Evolutionary conservation across 2,329 filamentous ascomycete genomes (phyloP), one percentile per base, ranked within the genome.

Genomic region (Exserohilum rostratum): DNA sequence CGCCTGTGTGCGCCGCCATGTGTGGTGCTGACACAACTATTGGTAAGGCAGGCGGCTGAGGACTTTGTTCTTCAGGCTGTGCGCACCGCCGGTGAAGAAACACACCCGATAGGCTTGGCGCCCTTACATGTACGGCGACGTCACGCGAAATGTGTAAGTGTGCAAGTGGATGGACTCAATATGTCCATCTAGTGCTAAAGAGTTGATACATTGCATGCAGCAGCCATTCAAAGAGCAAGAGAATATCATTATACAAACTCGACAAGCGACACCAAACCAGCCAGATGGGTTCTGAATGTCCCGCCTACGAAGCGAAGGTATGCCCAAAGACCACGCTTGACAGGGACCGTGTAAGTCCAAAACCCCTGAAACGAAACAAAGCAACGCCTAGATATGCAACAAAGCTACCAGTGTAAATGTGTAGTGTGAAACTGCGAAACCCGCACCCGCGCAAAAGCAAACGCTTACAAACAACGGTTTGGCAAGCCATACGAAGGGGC

Each of bases 21-120:
- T 13, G 30, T 13, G 15, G 18, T 35, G 43, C 43, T 46, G 30
- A 46, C 17, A 45, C 17, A 18, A 31, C 42, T 45, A 45, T 45
- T 34, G 42, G 29, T 46, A 17, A 53, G 51, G 60, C 52, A 48
- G 45, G 46, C 43, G 50, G 48, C 46, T 50, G 46, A 39, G 33
- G 22, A 39, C 31, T 29, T 42, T 44, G 40, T 43, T 45, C 46
- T 50, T 35, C 27, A 34, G 34, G 11, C 39, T 42, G 39, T 15
- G 18, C 43, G 20, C 44, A 7, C 40, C 48, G 55, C 57, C 57
- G 59, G 57, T 62, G 43, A 61, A 55, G 52, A 51, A 53, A 51
- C 46, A 45, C 39, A 27, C 42, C 43, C 33, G 20, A 20, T 46
- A 33, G 33, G 47, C 51, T 56, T 57, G 51, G 54, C 52, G 39